Conservation (phyloP, 2,329 filamentous ascomycete species). For the Stagonosporopsis vannaccii region DNA sequence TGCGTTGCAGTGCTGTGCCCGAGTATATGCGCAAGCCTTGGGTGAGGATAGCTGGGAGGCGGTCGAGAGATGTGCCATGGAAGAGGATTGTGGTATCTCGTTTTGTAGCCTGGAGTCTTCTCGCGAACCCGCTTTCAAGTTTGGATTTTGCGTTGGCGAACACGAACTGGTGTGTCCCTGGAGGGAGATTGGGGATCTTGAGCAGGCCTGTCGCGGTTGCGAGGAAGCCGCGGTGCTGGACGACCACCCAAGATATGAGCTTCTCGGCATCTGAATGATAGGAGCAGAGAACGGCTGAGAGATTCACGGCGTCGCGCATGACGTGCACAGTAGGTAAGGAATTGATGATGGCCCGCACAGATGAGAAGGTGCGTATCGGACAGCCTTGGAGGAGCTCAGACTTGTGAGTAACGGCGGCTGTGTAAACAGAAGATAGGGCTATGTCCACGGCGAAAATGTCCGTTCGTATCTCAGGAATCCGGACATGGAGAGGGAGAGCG, state of each 20-base stretch:
- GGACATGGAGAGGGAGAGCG: conserved; percentile 33
- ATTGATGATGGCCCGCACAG: conserved; percentile 32
- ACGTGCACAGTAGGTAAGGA: conserved; percentile 31
- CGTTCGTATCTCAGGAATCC: conserved; percentile 39
- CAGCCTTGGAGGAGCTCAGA: conserved; percentile 39
- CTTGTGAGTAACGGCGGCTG: conserved; percentile 27
- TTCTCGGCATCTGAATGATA: conserved; percentile 33
- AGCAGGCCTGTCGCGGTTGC: conserved; percentile 34
- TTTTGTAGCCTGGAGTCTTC: conserved; percentile 11
- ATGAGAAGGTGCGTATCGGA: conserved; percentile 25
- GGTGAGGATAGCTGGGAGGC: conserved; percentile 41
- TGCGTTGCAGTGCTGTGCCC: conserved; percentile 40
- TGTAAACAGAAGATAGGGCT: conserved; percentile 37
- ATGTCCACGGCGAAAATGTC: conserved; percentile 43
- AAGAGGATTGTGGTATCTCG: conserved; percentile 37
- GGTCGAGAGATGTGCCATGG: conserved; percentile 44
- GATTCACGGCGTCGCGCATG: conserved; percentile 26
- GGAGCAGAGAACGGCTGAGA: conserved; percentile 22
- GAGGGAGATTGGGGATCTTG: conserved; percentile 38
- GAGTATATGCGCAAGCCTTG: conserved; percentile 38
- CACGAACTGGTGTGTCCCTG: conserved; percentile 43
- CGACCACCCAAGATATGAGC: conserved; percentile 41
- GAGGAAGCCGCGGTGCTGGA: conserved; percentile 40
- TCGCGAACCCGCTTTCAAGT: conserved; percentile 32
- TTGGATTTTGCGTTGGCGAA: conserved; percentile 38